Conservation (phyloP, 495 filamentous ascomycete species). For the Aspergillus asperescens region DNA sequence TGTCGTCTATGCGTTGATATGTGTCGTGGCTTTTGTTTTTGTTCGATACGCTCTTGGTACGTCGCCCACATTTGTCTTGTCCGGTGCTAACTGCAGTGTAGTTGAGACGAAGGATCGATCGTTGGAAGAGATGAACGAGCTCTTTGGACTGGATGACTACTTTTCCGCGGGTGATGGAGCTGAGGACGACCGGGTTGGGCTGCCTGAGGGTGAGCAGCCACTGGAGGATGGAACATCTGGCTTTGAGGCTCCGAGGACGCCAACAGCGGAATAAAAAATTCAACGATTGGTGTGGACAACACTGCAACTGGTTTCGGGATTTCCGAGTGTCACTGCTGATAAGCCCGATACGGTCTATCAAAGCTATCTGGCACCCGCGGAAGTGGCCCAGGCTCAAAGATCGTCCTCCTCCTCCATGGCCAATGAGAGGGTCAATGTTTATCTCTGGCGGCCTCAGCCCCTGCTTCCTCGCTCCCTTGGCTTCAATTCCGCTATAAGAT, state of each 20-base stretch:
- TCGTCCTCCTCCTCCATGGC: neutral
- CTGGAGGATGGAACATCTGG: too few relatives aligned
- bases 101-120: constrained; percentile 18
- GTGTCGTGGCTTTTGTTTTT: constrained; percentile 53
- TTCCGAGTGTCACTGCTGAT: constrained; percentile 6
- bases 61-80: neutral
- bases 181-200: neutral
- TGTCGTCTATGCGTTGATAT: constrained; percentile 63
- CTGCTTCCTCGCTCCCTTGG: constrained; percentile 1
- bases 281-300: too few relatives aligned
- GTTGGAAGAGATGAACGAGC: constrained; percentile 19
- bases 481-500: neutral
- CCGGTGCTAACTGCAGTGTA: neutral
- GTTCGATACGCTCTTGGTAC: constrained; percentile 17
- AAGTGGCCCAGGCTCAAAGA: constrained; percentile 3
- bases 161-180: constrained; percentile 9
- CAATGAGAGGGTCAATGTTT: constrained; percentile 7
- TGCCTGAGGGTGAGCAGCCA: neutral
- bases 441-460: constrained; percentile 3
- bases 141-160: constrained; percentile 20
- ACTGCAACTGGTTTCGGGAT: neutral
- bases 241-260: neutral
- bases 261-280: too few relatives aligned
- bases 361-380: constrained; percentile 8
- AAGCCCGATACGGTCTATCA: constrained; percentile 9